Percentiles rank a stretch among this genome's conserved stretches.
Evolutionary conservation across 257 asterid species (phyloP).

Genomic region (Petunia axillaris): DNA sequence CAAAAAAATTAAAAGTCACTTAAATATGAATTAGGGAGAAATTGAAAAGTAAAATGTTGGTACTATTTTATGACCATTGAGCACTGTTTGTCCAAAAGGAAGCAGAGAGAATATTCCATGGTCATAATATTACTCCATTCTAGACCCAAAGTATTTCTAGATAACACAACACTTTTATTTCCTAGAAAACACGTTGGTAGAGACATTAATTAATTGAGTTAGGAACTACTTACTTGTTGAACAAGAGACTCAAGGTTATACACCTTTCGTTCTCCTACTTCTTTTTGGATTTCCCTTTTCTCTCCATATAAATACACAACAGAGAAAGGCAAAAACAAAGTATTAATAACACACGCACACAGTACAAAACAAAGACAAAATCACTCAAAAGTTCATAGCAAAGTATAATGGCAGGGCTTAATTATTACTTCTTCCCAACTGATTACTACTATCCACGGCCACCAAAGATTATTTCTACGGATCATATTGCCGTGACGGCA

Average conservation of each 20-base stretch:
- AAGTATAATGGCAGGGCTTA: conserved; percentile 56
- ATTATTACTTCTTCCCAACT: conserved; percentile 59
- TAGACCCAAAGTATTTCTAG: too few species aligned
- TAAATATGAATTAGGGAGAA: too few species aligned
- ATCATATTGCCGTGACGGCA: neutral
- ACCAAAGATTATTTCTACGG: neutral
- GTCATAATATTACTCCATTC: too few species aligned
- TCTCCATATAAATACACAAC: neutral
- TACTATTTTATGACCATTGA: too few species aligned
- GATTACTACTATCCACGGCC: conserved; percentile 60
- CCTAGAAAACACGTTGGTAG: neutral
- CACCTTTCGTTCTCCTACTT: neutral
- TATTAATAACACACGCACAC: neutral
- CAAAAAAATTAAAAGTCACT: too few species aligned
- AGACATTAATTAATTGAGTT: neutral
- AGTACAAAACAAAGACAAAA: neutral
- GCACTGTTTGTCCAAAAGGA: too few species aligned
- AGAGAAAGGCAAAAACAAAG: neutral
- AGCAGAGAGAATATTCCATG: too few species aligned
- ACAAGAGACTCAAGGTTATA: neutral
- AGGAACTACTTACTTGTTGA: neutral
- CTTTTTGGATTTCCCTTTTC: neutral
- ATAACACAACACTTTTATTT: too few species aligned
- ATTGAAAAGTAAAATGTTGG: too few species aligned
- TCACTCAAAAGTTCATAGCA: neutral